Base-by-base conservation (phyloP, 2,329 filamentous ascomycete genomes). In the Elsinoe fawcettii region DNA sequence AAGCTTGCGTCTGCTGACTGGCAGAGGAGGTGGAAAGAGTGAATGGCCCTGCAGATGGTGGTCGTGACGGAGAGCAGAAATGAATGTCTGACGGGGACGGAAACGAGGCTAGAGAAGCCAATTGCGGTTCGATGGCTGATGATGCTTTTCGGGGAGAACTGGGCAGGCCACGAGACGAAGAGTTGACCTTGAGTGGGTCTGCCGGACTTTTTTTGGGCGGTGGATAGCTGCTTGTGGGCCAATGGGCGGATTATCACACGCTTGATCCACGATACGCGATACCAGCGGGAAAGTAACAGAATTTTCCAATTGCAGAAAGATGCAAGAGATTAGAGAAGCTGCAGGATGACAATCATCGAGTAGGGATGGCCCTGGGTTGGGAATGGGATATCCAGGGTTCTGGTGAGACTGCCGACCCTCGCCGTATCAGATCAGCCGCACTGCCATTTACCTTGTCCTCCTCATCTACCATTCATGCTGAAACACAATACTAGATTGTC, bases 31-130 rank as follows among this genome's bases (percentile, higher is more conserved):
- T 18, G 34, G 36, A 44, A 18, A 25, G 51, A 43, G 12, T 41
- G 23, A 44, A 18, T 55, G 44, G 27, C 46, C 58, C 58, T 57
- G 54, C 53, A 55, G 43, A 25, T 44, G 18, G 18, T 14, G 23
- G 41, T 23, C 9, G 41, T 23, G 41, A 20, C 22, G 41, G 14
- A 22, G 23, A 14, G 9, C 11, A 25, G 41, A 25, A 46, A 46
- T 46, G 41, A 46, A 46, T 18, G 16, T 27, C 14, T 30, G 20
- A 39, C 9, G 51, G 57, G 55, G 32, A n/a, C 32, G 32, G 49
- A 49, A 25, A 25, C 32, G 30, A 39, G 49, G 20, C 30, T 53
- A 37, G 25, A 22, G 34, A 53, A 53, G 49, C 49, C 49, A 53
- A 53, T 53, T 53, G 49, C 49, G 34, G 34, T n/a, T 37, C 34